Base-by-base conservation (phyloP, 2,329 filamentous ascomycete species). In the Bretziella fagacearum region DNA sequence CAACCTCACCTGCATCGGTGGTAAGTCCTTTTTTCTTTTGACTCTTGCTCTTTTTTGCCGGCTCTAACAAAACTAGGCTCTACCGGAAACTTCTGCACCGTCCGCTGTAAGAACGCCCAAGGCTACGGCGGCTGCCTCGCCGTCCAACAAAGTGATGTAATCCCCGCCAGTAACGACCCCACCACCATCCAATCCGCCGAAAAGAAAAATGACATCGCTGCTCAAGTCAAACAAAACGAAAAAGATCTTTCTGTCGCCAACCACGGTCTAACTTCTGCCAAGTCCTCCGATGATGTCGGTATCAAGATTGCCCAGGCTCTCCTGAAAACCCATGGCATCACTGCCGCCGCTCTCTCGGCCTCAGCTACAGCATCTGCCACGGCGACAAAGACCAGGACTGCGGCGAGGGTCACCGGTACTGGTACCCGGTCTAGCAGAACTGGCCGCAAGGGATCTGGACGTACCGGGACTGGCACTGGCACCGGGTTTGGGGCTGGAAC, bases 81-180 rank as follows among this genome's bases (percentile, higher is more conserved):
- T 0, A 73, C 71, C 1, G 74, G 75, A 30, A 69, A 74, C 46
- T 55, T 74, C 32, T 74, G 71, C 63, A 75, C 72, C 0, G 63
- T 77, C 13, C 67, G 73, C 27, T 77, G 73, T 62, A 64, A 70
- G n/a, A 77, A 77, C 62, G n/a, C 29, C 27, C 37, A 47, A 18
- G 70, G 67, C 48, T 76, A 76, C 48, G 69, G 70, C 32, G 68
- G 72, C 44, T 77, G 73, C 59, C 69, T 77, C 55, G 62, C 71
- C 2, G 65, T 76, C n/a, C 68, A 74, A 57, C 74, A 78, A 55
- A 45, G 27, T 17, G 64, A 51, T 27, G 55, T 49, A 7, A 49
- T 35, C 22, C 47, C 47, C 4, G 35, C 41, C 6, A 17, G 6
- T 33, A 49, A 49, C 42, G 42, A 41, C 26, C 47, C 47, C 25